Evolutionary conservation across 2,329 filamentous ascomycete species (phyloP).

Genomic region (Blastomyces emzantsi): DNA sequence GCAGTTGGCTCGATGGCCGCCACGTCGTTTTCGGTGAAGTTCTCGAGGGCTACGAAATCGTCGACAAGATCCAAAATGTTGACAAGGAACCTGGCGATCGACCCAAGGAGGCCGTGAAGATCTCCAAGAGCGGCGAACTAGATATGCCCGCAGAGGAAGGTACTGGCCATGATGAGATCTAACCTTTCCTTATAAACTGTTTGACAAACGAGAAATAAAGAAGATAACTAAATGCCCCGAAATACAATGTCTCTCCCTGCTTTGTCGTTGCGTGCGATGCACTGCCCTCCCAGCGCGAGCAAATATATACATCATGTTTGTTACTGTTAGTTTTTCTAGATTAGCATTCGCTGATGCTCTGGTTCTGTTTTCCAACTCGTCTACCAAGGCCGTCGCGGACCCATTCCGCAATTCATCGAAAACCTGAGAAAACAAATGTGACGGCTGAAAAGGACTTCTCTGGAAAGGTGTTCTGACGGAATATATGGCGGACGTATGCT

Average conservation of each 20-base stretch:
- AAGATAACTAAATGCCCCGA: constrained; percentile 5
- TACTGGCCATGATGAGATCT: constrained; percentile 56
- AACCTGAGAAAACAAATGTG: neutral
- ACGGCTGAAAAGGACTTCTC: neutral
- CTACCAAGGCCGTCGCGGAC: constrained; percentile 5
- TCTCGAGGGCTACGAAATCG: constrained; percentile 57
- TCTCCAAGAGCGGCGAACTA: constrained; percentile 57
- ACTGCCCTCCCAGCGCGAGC: neutral
- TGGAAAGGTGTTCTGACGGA: neutral
- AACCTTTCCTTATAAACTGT: constrained; percentile 27
- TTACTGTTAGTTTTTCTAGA: constrained; percentile 9
- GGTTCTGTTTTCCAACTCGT: neutral
- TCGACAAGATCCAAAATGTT: constrained; percentile 57
- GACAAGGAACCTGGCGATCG: constrained; percentile 49
- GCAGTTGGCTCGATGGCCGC: constrained; percentile 52
- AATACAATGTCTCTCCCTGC: neutral
- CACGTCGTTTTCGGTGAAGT: constrained; percentile 64
- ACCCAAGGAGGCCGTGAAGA: constrained; percentile 51
- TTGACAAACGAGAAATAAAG: constrained; percentile 12
- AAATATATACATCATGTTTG: constrained; percentile 18
- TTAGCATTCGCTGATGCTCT: constrained; percentile 5
- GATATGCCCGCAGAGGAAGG: constrained; percentile 50
- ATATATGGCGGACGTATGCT: neutral
- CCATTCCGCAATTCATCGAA: constrained; percentile 1
- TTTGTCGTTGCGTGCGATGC: neutral